Evolutionary conservation across 2,329 filamentous ascomycete species (phyloP), one percentile per base, ranked within the genome.

Genomic region (Fusarium tjaetaba): DNA sequence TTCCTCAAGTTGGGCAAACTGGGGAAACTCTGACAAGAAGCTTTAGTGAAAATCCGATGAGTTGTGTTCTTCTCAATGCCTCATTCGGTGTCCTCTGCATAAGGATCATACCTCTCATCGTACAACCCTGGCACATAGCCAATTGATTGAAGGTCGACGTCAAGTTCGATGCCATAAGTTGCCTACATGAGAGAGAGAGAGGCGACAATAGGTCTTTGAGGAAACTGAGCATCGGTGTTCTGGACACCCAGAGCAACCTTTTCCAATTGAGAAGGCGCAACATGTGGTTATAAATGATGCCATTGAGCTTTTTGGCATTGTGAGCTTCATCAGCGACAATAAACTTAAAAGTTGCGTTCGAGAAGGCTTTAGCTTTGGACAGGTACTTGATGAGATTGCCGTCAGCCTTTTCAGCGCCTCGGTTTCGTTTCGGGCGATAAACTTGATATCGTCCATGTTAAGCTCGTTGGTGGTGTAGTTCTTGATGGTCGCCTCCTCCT

Each of bases 201-300:
- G 11, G 43, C 6, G 43, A 45, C 7, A 26, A 20, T 0, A 45
- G 13, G 42, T 45, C 42, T 26, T 5, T 45, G 7, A 45, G 4
- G 0, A 24, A 45, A 10, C 16, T 45, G 0, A 4, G 24, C 9
- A 45, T 5, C 42, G 24, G 42, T 5, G 24, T 26, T 0, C 42
- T 24, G 4, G 42, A 6, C 16, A 26, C 24, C 42, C 11, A 45
- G 0, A 45, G 1, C 0, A 26, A 11, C 24, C 6, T 26, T 7
- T 45, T 45, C 26, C 26, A 28, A 28, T 28, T 28, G 26, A 45
- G 42, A 26, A 45, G 42, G 42, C 42, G 16, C n/a, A 45, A 11
- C 42, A 45, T 45, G 42, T 45, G 42, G 4, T 26, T 45, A 45
- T 26, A 20, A 0, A 20, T 45, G 0, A 20, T 45, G n/a, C 42